Evolutionary conservation across 2,329 filamentous ascomycete genomes (phyloP), one percentile per base, ranked within the genome.

Genomic region (Macrophomina pseudophaseolina): DNA sequence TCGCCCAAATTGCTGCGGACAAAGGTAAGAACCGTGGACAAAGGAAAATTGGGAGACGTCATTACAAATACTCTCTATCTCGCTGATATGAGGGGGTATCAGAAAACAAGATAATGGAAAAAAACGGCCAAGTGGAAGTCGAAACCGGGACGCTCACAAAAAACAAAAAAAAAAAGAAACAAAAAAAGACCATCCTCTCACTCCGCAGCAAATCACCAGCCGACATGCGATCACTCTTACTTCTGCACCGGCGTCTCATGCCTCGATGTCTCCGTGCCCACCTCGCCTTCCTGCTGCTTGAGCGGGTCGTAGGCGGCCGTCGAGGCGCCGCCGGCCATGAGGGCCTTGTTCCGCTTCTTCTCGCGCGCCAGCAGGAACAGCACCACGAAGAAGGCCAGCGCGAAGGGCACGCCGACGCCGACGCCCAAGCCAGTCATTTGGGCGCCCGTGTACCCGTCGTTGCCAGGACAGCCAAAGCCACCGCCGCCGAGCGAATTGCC

Each of bases 371-470:
- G 51, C 40, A 67, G 58, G 32, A 14, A 12, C 33, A 67, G 42
- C 18, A 48, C 28, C 30, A 38, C 33, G 16, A 64, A 44, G 18
- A 67, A 48, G 14, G 56, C 65, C 28, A 64, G n/a, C 38, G 40
- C 30, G 23, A 67, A 44, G 14, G 65, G 65, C 18, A 54, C 51
- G 16, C 65, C 65, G 9, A 68, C 53, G 11, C 63, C 63, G n/a
- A 62, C 52, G 18, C 64, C 63, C 30, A 67, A 9, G n/a, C 62
- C 66, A n/a, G 66, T 52, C 59, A 67, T 56, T 7, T 46, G 60
- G 5, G 35, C 66, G 30, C 33, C 51, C 23, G 49, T 56, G 42
- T 67, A 65, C n/a, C 40, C 52, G 49, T 60, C 51, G 12, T 9
- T 51, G 23, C 53, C 64, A 18, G 11, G 16, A 3, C 33, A 38